phyloP scores from a whole-genome alignment of 129 eudicot species.

The Lonicera japonica region DNA sequence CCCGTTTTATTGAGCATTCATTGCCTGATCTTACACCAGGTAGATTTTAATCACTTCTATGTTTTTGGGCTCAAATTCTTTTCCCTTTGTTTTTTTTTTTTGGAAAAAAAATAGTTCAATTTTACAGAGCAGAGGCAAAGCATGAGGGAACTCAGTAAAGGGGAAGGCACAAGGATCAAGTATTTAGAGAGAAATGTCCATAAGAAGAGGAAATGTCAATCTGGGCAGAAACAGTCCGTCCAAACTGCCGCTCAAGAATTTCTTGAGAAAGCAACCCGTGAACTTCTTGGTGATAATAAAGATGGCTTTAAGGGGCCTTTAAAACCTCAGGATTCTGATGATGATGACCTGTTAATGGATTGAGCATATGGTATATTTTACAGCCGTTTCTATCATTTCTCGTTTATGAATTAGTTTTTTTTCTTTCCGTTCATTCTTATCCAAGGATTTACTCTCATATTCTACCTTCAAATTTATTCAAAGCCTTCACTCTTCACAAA shows the following conservation, averaged over 20 bases:
- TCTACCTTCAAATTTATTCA: not conserved
- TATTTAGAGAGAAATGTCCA: constrained; percentile 49
- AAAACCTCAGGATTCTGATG: constrained; percentile 47
- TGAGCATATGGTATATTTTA: constrained; percentile 40
- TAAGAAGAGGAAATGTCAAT: constrained; percentile 73
- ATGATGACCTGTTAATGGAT: constrained; percentile 29
- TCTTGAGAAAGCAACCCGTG: constrained; percentile 90
- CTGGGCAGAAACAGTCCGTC: constrained; percentile 53
- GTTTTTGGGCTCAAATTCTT: constrained; percentile 5
- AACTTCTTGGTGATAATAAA: constrained; percentile 77
- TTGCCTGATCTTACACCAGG: constrained; percentile 85
- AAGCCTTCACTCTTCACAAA: not conserved
- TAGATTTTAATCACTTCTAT: constrained; percentile 21
- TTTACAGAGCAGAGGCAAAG: constrained; percentile 76
- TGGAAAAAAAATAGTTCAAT: constrained; percentile 3
- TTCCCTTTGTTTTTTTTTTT: not conserved
- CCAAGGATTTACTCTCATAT: too few relatives aligned
- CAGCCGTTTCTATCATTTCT: not conserved
- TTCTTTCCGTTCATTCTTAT: not conserved
- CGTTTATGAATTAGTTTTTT: too few relatives aligned
- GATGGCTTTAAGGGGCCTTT: constrained; percentile 74
- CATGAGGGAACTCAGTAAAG: constrained; percentile 69
- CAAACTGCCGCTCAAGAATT: constrained; percentile 84
- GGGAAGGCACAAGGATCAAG: constrained; percentile 33
- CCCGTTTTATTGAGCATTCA: constrained; percentile 91